Base-by-base conservation (phyloP, 2,329 filamentous ascomycete genomes). In the Penicillium sp. region DNA sequence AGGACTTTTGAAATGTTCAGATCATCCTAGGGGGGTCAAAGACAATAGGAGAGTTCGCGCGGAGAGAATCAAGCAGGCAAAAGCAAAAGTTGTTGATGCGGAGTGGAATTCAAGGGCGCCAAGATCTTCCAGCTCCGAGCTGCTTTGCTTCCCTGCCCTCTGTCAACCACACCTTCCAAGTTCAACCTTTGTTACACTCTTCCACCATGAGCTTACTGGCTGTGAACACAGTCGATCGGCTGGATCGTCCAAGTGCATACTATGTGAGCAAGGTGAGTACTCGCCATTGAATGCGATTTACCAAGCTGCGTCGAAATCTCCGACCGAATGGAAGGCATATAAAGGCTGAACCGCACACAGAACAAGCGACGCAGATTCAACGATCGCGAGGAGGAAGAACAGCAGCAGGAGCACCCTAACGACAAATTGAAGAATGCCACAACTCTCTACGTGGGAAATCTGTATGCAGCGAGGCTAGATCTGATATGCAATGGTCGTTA, bases 391-490 rank as follows among this genome's bases (percentile, higher is more conserved):
- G 82, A 81, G 6, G 71, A 81, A n/a, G 47, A 54, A 30, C 81
- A 85, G 36, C 76, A 76, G n/a, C 76, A 77, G 9, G 79, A 84
- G 50, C 84, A 88, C 38, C 76, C 83, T 41, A 86, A 90, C 57
- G 91, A 96, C 62, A 90, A 91, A 59, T 80, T 99, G 56, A 88
- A 84, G 61, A 81, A 94, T 71, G 91, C 94, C 38, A 92, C 93
- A 8, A 99, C 94, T 0, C 89, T 99, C 71, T 99, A 99, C 70
- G 93, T 99, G 43, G 94, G 94, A 67, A 99, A 99, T 74, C 81
- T 99, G 84, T 95, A 79, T 64, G 87, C 32, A 45, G 75, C 47
- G 32, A 30, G 29, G 19, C 27, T 42, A n/a, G n/a, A 50, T 23
- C 10, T 49, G 63, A 35, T 52, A 55, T 59, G 51, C 53, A 30